Conservation (phyloP, 2,329 filamentous ascomycete species). For the Fusarium ramigenum region DNA sequence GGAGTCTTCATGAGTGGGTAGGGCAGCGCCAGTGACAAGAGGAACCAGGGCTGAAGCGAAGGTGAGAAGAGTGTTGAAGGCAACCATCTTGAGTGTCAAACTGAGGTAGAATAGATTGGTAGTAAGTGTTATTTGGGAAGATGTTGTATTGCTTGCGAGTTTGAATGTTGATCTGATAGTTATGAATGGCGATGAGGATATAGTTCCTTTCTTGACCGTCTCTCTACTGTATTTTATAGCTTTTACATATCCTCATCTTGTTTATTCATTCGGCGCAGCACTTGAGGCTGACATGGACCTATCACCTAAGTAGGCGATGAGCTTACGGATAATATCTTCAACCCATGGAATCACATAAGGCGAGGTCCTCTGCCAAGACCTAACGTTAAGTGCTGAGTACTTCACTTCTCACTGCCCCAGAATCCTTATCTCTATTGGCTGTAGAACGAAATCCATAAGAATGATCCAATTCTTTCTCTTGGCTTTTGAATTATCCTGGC, state of each 20-base stretch:
- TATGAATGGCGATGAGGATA: neutral
- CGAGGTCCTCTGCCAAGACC: neutral
- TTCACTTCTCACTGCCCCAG: neutral
- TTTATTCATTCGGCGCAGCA: accelerated
- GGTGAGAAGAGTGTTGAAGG: neutral
- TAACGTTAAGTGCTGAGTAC: neutral
- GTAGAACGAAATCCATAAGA: neutral
- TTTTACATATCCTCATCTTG: accelerated
- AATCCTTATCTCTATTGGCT: neutral
- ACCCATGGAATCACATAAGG: neutral
- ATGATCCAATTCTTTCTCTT: neutral
- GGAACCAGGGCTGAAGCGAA: accelerated
- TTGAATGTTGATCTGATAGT: neutral
- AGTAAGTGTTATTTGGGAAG: accelerated
- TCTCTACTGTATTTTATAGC: accelerated
- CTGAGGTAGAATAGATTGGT: accelerated
- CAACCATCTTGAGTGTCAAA: neutral
- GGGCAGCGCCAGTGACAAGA: neutral
- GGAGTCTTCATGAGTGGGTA: neutral
- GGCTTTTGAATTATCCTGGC: neutral
- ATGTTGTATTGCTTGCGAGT: accelerated
- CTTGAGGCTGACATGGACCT: accelerated
- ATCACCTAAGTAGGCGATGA: neutral
- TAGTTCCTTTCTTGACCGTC: neutral
- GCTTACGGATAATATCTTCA: neutral